phyloP scores from a whole-genome alignment of 2,329 filamentous ascomycete species.

The Cladosporium sp. region DNA sequence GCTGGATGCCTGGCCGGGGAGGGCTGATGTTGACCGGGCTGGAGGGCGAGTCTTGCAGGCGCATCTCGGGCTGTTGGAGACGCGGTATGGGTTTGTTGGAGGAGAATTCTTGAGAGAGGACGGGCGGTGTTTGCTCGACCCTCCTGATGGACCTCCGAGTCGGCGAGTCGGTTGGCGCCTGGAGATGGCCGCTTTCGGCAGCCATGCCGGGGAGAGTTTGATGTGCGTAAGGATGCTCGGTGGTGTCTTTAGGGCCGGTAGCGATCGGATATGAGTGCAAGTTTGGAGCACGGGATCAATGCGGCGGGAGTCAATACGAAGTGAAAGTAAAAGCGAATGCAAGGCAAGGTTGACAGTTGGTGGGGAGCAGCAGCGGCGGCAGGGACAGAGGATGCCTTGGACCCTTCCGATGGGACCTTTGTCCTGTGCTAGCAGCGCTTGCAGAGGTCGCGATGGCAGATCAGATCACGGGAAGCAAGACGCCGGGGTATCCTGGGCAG shows the following conservation, averaged over 20 bases:
- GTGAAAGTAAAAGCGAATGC: not conserved
- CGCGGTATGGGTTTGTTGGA: constrained; percentile 13
- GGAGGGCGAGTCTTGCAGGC: constrained; percentile 35
- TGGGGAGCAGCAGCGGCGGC: not conserved
- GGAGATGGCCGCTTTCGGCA: constrained; percentile 13
- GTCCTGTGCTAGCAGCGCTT: constrained; percentile 4
- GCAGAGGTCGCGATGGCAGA: not conserved
- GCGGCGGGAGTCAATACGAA: not conserved
- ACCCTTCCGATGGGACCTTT: constrained; percentile 5
- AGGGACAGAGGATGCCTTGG: not conserved
- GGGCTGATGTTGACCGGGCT: constrained; percentile 38
- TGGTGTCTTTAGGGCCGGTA: not conserved
- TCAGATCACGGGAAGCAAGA: not conserved
- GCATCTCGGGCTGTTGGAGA: constrained; percentile 28
- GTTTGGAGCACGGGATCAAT: not conserved
- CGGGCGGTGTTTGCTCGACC: constrained; percentile 17
- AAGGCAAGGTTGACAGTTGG: not conserved
- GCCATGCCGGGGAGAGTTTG: constrained; percentile 10
- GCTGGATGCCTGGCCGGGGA: constrained; percentile 30
- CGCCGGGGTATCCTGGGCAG: constrained; percentile 6
- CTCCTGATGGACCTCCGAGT: constrained; percentile 14
- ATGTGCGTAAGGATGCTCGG: constrained; percentile 2
- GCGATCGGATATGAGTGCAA: not conserved
- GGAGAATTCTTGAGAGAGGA: constrained; percentile 12
- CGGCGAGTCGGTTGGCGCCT: constrained; percentile 7